Percentiles rank a stretch among this genome's conserved stretches.
Conservation (phyloP, 768 basidiomycete genomes). For the Pulveroboletus sp. region DNA sequence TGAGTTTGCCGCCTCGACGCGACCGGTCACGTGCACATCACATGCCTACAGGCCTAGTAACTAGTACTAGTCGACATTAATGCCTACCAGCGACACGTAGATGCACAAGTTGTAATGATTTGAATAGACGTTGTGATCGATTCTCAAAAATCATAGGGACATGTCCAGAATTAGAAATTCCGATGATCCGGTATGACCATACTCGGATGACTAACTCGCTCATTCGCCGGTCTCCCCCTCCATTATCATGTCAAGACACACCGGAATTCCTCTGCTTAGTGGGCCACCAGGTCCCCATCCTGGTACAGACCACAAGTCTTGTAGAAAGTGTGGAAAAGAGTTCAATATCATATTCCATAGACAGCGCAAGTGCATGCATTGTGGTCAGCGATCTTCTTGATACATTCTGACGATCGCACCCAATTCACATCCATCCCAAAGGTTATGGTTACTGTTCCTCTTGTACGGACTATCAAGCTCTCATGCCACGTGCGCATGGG, state of each 20-base stretch:
- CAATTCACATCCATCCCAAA: constrained; percentile 25
- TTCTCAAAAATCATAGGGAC: no score
- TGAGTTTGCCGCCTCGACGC: constrained; percentile 27
- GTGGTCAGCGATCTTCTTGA: constrained; percentile 46
- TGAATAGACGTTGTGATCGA: no score
- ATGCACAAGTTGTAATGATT: no score
- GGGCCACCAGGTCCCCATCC: constrained; percentile 51
- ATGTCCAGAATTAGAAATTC: constrained; percentile 5
- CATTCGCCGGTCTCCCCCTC: background rate
- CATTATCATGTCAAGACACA: constrained; percentile 21
- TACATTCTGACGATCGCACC: background rate
- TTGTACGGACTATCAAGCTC: constrained; percentile 73
- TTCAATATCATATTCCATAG: constrained; percentile 66
- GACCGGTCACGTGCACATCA: constrained; percentile 24
- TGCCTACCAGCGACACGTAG: no score
- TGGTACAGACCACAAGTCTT: constrained; percentile 34
- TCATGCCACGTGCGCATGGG: constrained; percentile 69
- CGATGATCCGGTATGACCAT: constrained; percentile 11
- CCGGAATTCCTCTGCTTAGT: constrained; percentile 71
- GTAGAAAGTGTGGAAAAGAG: constrained; percentile 73
- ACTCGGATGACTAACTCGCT: background rate
- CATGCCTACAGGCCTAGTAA: background rate
- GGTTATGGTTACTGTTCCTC: constrained; percentile 71
- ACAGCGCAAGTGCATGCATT: constrained; percentile 69
- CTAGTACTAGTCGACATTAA: background rate